Base-by-base conservation (phyloP, 129 eudicot genomes). In the Heracleum sosnowskyi region DNA sequence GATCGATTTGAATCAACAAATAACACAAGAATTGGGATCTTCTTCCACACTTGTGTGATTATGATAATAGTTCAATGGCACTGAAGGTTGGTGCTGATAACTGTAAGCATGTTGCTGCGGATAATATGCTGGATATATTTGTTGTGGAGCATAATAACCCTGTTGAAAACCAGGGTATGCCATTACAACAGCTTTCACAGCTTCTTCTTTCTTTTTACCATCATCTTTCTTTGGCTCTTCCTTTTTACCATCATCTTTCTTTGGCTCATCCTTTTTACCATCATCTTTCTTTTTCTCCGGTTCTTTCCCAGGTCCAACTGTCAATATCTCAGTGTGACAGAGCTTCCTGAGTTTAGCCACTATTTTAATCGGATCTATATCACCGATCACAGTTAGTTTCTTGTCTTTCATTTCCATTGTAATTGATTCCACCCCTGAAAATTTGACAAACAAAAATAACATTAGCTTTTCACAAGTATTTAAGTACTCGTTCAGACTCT, bases 291-390 rank as follows among this genome's bases (percentile, higher is more conserved):
- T 87, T 84, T 93, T 94, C 73, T 94, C 97, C 0, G 93, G 93
- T 79, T 91, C 97, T 75, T 93, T 93, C 22, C 93, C 97, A 7
- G 98, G 96, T 70, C 97, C 98, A 7, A 93, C 93, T 10, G 97
- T 86, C 1, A 91, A 81, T 41, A 93, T 86, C 5, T 89, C 97
- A 0, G 97, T 88, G 76, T 33, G 81, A 44, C 95, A 93, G 24
- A 90, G 75, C 75, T 90, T 94, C 74, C 97, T 86, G 57, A 94
- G 71, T 75, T 94, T 94, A 9, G 82, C 83, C 69, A 87, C 97
- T 57, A 94, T 46, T 22, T 69, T 80, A 24, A 94, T 86, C 13
- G 97, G 93, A 85, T 94, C 98, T 66, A 94, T 75, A 74, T 86
- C 89, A 36, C 98, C 98, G 16, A 81, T 87, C 47, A 94, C 85